Conservation (phyloP, 192 early-diverging fungal genomes). For the Haplosporangium gracile region DNA sequence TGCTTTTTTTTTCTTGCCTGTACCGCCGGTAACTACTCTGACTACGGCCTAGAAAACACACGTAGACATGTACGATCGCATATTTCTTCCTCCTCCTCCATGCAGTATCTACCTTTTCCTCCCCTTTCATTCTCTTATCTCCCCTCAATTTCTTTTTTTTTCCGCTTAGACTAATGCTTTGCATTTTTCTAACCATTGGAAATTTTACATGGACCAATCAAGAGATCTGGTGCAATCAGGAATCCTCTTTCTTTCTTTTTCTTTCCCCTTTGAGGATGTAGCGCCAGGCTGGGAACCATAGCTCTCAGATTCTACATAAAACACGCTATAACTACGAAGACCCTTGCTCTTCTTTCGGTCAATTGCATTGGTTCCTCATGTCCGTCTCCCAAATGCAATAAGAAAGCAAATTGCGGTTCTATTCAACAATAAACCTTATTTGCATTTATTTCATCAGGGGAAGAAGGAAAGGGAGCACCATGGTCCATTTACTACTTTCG, state of each 20-base stretch:
- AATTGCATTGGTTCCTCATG: no score
- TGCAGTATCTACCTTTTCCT: conserved; percentile 4
- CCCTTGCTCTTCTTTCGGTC: no score
- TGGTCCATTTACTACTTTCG: no score
- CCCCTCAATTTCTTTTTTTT: background rate
- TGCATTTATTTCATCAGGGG: no score
- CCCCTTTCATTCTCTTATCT: background rate
- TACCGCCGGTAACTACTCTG: background rate
- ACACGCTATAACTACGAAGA: no score
- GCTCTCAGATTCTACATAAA: no score
- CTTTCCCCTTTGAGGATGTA: no score
- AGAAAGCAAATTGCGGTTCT: no score
- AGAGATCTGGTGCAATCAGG: background rate
- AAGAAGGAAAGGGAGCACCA: no score
- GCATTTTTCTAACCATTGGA: background rate
- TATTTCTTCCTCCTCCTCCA: background rate
- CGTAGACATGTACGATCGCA: background rate
- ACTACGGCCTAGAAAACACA: background rate
- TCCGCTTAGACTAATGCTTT: background rate
- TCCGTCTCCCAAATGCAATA: no score
- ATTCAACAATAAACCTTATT: no score
- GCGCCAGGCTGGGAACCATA: no score
- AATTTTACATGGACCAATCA: background rate
- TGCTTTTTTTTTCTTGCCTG: background rate
- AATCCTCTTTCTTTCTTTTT: background rate